Evolutionary conservation across 352 stramenopile genomes (phyloP).

Genomic region (Phytophthora citricola): DNA sequence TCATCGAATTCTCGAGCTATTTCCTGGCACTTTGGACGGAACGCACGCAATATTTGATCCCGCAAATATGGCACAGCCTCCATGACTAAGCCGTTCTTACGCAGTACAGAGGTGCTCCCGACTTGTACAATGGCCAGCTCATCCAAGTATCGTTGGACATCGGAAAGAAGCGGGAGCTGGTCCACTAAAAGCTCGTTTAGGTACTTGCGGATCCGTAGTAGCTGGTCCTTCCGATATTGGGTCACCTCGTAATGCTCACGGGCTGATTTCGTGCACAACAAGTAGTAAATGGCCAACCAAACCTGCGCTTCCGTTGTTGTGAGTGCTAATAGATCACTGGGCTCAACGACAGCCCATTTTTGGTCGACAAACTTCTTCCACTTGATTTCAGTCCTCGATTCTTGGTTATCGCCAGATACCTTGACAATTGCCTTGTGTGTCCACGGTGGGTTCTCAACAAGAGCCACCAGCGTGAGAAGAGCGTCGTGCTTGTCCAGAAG

Average conservation of each 20-base stretch:
- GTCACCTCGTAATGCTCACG: constrained; percentile 96
- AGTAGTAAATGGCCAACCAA: constrained; percentile 96
- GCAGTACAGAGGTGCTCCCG: constrained; percentile 26
- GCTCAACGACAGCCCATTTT: constrained; percentile 90
- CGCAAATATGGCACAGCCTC: constrained; percentile 79
- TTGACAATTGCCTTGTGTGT: constrained; percentile 76
- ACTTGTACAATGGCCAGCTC: constrained; percentile 94
- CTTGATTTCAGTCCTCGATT: constrained; percentile 36
- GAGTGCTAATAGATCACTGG: constrained; percentile 91
- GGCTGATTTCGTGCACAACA: constrained; percentile 92
- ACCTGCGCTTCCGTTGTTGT: constrained; percentile 94
- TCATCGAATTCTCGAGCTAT: constrained; percentile 63
- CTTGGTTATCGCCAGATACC: constrained; percentile 12
- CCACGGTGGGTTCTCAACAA: constrained; percentile 97
- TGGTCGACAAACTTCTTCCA: constrained; percentile 95
- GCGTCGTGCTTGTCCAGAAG: constrained; percentile 97
- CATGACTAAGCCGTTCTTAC: constrained; percentile 75
- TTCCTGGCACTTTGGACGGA: constrained; percentile 38
- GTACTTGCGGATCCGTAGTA: constrained; percentile 95
- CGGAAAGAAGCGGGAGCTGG: constrained; percentile 94
- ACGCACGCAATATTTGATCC: constrained; percentile 56
- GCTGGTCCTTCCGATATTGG: constrained; percentile 92
- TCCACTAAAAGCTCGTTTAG: constrained; percentile 95
- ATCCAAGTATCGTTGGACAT: constrained; percentile 95
- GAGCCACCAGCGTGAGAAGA: constrained; percentile 89